These are phyloP conservation scores for Boletus coccyginus DNA, from an alignment of 768 basidiomycete genomes.

Conservation along the genomic window DNA sequence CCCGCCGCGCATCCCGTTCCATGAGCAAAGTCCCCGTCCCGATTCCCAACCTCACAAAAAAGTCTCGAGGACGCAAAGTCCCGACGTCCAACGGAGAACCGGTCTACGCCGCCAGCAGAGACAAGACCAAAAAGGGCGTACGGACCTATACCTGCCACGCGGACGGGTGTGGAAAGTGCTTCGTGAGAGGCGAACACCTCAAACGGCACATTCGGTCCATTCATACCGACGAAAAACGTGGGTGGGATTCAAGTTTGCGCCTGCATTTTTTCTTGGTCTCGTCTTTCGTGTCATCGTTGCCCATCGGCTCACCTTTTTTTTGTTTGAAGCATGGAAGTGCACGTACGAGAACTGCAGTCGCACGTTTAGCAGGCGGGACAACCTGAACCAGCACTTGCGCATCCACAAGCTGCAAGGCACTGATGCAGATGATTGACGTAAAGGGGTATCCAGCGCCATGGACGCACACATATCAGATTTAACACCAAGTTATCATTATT, in stretches of 20 bases:
- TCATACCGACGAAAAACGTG: slow-evolving; percentile 84
- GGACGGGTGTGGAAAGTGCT: slow-evolving; percentile 74
- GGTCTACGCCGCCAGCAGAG: slow-evolving; percentile 24
- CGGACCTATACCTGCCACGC: slow-evolving; percentile 66
- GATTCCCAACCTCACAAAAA: slow-evolving; percentile 50
- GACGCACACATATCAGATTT: neutral
- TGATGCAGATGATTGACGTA: slow-evolving; percentile 12
- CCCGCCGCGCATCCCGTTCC: slow-evolving; percentile 23
- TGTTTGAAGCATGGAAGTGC: slow-evolving; percentile 36
- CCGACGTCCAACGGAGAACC: slow-evolving; percentile 35
- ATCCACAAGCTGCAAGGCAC: slow-evolving; percentile 42
- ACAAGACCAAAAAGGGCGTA: slow-evolving; percentile 32
- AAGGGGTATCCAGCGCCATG: neutral
- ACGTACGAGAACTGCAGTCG: slow-evolving; percentile 64
- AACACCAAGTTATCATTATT: slow-evolving; percentile 13
- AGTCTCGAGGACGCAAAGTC: slow-evolving; percentile 47
- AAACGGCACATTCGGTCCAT: slow-evolving; percentile 79
- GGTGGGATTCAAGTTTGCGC: slow-evolving; percentile 27
- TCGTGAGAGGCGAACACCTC: slow-evolving; percentile 76
- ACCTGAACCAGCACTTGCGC: slow-evolving; percentile 71
- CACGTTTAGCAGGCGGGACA: slow-evolving; percentile 72
- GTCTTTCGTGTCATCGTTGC: neutral
- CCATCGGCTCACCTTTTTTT: neutral
- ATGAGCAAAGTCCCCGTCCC: slow-evolving; percentile 39
- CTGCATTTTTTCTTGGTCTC: neutral